A percentile compares a stretch with the other conserved stretches of the same genome.
phyloP scores from a whole-genome alignment of 1,284 basidiomycete species.

The Tylopilus orsonianus region DNA sequence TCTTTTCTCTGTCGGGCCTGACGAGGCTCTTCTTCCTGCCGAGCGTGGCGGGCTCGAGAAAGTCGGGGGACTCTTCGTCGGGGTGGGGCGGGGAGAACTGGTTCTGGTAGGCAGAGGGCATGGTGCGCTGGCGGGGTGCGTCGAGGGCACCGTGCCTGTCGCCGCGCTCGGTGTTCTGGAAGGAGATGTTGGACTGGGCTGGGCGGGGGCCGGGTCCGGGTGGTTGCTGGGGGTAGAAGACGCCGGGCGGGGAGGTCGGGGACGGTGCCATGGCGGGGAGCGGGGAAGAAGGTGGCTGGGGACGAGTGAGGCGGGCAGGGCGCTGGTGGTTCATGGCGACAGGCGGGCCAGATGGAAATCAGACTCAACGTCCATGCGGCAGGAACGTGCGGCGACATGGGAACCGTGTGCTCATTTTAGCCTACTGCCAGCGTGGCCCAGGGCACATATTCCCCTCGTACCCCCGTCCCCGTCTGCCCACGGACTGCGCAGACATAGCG shows the following conservation, averaged over 20 bases:
- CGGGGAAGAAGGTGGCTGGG: slow-evolving; percentile 32
- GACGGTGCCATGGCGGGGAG: slow-evolving; percentile 30
- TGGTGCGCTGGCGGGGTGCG: slow-evolving; percentile 45
- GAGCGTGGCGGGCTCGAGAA: slow-evolving; percentile 42
- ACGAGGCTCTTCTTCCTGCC: slow-evolving; percentile 92
- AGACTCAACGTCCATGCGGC: no score
- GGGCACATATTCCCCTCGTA: no score
- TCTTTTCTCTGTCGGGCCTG: slow-evolving; percentile 92
- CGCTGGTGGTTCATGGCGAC: slow-evolving; percentile 46
- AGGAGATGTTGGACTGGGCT: slow-evolving; percentile 54
- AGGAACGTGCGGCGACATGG: background rate
- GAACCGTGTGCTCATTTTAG: no score
- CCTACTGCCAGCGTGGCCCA: no score
- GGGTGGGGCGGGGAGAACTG: slow-evolving; percentile 44
- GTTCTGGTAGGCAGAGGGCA: slow-evolving; percentile 57
- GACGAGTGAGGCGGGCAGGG: slow-evolving; percentile 45
- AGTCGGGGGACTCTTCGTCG: slow-evolving; percentile 53
- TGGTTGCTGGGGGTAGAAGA: slow-evolving; percentile 27
- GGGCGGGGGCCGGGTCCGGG: slow-evolving; percentile 18
- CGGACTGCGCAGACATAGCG: no score
- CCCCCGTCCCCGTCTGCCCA: no score
- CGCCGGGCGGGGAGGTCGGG: slow-evolving; percentile 25
- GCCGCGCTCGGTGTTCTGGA: slow-evolving; percentile 65
- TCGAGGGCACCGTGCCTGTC: slow-evolving; percentile 60
- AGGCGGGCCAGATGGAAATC: no score